Evolutionary conservation across 306 rosid genomes (phyloP).

Genomic region (Vicia sativa): DNA sequence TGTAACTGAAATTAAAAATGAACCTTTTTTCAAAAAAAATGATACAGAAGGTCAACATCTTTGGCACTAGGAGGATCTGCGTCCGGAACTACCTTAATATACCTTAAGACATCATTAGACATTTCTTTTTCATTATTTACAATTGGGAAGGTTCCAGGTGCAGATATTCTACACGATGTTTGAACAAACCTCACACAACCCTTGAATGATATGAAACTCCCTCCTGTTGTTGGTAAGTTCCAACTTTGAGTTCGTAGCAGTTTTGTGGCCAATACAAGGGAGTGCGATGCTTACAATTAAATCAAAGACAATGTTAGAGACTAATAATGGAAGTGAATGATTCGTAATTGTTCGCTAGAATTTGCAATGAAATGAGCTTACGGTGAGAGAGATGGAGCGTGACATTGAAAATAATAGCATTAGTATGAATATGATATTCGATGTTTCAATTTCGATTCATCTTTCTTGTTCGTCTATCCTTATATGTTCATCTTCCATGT

Average conservation of each 20-base stretch:
- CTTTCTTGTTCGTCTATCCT: slow-evolving; percentile 91
- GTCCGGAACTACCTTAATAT: slow-evolving; percentile 69
- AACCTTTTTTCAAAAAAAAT: slow-evolving; percentile 76
- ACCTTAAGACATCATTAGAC: slow-evolving; percentile 47
- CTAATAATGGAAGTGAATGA: no score
- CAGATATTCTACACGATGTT: slow-evolving; percentile 53
- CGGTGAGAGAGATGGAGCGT: slow-evolving; percentile 22
- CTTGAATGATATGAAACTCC: slow-evolving; percentile 46
- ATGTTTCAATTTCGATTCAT: no score
- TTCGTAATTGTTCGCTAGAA: no score
- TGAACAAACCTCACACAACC: slow-evolving; percentile 53
- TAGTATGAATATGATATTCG: no score
- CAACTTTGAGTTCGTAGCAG: no score
- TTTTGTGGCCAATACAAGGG: slow-evolving; percentile 44
- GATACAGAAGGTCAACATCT: slow-evolving; percentile 67
- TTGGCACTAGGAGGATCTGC: slow-evolving; percentile 84
- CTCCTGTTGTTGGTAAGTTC: slow-evolving; percentile 38
- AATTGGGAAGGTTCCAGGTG: slow-evolving; percentile 48
- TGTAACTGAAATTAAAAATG: no score
- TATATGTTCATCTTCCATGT: slow-evolving; percentile 99
- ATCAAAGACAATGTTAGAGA: no score
- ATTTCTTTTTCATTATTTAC: slow-evolving; percentile 39
- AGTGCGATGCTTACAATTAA: slow-evolving; percentile 39
- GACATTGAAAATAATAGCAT: slow-evolving; percentile 20
- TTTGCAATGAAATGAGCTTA: no score